These are phyloP conservation scores for Orbilia ellipsospora DNA, from an alignment of 2,329 filamentous ascomycete species.

Conservation along the genomic window DNA sequence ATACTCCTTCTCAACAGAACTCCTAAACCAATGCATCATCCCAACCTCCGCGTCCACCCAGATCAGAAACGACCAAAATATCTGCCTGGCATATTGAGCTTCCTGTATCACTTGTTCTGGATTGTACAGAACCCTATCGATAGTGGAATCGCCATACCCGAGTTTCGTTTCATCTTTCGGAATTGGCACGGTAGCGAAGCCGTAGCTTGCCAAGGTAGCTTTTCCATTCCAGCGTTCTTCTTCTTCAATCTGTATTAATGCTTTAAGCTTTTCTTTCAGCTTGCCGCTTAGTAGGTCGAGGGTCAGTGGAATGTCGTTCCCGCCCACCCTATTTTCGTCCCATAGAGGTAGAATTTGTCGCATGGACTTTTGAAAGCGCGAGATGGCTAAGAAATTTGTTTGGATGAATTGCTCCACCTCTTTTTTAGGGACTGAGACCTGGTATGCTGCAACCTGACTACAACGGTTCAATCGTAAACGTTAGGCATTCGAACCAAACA, in stretches of 20 bases:
- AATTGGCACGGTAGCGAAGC: conserved; percentile 10
- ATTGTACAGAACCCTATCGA: conserved; percentile 18
- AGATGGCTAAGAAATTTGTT: not conserved
- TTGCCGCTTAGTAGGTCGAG: conserved; percentile 9
- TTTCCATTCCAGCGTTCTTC: not conserved
- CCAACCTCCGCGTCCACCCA: conserved; percentile 34
- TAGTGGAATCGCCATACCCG: conserved; percentile 5
- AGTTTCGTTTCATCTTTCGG: conserved; percentile 3
- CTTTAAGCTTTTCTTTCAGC: conserved; percentile 7
- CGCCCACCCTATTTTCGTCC: conserved; percentile 9
- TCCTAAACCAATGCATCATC: conserved; percentile 21
- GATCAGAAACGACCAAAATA: conserved; percentile 16
- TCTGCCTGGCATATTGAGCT: not conserved
- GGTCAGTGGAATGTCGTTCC: conserved; percentile 17
- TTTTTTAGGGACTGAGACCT: not conserved
- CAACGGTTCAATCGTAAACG: not conserved
- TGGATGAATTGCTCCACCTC: conserved; percentile 26
- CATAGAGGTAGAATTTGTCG: conserved; percentile 10
- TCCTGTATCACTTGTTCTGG: conserved; percentile 7
- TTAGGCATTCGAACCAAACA: not conserved
- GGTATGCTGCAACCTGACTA: conserved; percentile 7
- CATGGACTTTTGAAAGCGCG: conserved; percentile 24
- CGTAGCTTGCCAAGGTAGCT: not conserved
- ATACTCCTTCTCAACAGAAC: not conserved
- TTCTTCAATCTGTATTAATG: not conserved